Percentiles rank a stretch among this genome's conserved stretches.
Conservation (phyloP, 495 filamentous ascomycete species). For the Oidiodendron maius region DNA sequence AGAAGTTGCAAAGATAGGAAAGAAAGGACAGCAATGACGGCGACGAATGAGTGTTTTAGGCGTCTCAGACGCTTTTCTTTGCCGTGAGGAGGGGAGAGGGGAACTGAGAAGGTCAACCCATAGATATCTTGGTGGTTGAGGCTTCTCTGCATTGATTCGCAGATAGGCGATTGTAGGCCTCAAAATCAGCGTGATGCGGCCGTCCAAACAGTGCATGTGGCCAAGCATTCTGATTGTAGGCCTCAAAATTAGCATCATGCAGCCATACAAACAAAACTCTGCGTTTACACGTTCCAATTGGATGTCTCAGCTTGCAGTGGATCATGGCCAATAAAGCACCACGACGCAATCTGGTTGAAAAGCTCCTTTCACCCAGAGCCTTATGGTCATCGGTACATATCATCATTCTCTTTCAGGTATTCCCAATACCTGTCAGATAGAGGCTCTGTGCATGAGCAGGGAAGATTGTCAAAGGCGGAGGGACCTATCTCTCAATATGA, state of each 20-base stretch:
- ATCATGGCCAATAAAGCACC: not conserved
- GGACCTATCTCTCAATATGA: too few relatives aligned
- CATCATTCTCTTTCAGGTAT: too few relatives aligned
- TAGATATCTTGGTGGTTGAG: not conserved
- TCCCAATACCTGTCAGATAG: too few relatives aligned
- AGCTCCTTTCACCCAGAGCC: too few relatives aligned
- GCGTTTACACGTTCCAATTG: not conserved
- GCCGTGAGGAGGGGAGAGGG: too few relatives aligned
- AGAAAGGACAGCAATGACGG: not conserved
- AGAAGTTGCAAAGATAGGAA: not conserved
- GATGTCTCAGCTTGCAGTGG: not conserved
- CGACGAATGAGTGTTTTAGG: too few relatives aligned
- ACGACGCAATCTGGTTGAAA: not conserved
- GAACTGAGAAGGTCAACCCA: too few relatives aligned
- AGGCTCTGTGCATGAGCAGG: too few relatives aligned
- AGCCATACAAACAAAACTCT: not conserved
- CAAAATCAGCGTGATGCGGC: slow-evolving; percentile 7
- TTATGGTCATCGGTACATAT: too few relatives aligned
- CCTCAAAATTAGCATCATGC: slow-evolving; percentile 14
- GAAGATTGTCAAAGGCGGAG: too few relatives aligned
- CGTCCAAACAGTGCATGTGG: not conserved
- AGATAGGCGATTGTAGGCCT: slow-evolving; percentile 1
- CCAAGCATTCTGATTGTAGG: slow-evolving; percentile 9
- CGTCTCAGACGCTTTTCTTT: too few relatives aligned
- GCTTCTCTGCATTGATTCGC: not conserved